Percentiles rank a stretch among this genome's conserved stretches.
These are phyloP conservation scores for Inonotus obliquus DNA, from an alignment of 1,284 basidiomycete species.

Conservation along the genomic window DNA sequence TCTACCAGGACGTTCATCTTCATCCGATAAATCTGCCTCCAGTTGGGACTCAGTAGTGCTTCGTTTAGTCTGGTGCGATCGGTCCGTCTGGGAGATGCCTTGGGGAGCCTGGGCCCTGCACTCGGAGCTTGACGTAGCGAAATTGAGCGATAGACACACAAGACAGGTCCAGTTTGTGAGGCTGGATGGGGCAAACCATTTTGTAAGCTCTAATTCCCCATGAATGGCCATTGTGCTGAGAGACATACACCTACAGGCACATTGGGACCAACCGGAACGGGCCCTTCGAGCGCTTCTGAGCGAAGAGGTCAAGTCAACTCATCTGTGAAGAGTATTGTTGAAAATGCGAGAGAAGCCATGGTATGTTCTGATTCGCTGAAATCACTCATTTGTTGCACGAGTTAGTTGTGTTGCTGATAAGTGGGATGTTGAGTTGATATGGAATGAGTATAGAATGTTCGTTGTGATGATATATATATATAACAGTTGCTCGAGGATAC, in stretches of 20 bases:
- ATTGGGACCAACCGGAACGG: slow-evolving; percentile 10
- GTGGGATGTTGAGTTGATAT: too few relatives aligned
- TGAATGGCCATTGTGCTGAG: too few relatives aligned
- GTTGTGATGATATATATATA: too few relatives aligned
- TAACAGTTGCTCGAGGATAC: too few relatives aligned
- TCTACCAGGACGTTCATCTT: background rate
- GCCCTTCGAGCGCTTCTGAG: background rate
- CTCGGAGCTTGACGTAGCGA: slow-evolving; percentile 18
- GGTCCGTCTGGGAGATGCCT: slow-evolving; percentile 22
- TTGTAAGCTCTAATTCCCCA: slow-evolving; percentile 17
- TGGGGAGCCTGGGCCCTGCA: slow-evolving; percentile 21
- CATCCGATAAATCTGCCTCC: background rate
- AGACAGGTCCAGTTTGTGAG: slow-evolving; percentile 20
- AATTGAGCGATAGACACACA: slow-evolving; percentile 9
- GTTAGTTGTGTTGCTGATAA: too few relatives aligned
- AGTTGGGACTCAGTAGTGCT: slow-evolving; percentile 16
- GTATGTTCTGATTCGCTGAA: too few relatives aligned
- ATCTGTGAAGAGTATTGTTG: background rate
- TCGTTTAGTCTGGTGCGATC: slow-evolving; percentile 23
- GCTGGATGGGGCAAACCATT: slow-evolving; percentile 24
- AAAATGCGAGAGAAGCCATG: too few relatives aligned
- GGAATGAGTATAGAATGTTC: too few relatives aligned
- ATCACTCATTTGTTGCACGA: too few relatives aligned
- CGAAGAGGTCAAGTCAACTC: background rate
- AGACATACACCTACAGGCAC: background rate